These are phyloP conservation scores for Dichotomocladium elegans DNA, from an alignment of 371 early-diverging fungal species.

Conservation along the genomic window DNA sequence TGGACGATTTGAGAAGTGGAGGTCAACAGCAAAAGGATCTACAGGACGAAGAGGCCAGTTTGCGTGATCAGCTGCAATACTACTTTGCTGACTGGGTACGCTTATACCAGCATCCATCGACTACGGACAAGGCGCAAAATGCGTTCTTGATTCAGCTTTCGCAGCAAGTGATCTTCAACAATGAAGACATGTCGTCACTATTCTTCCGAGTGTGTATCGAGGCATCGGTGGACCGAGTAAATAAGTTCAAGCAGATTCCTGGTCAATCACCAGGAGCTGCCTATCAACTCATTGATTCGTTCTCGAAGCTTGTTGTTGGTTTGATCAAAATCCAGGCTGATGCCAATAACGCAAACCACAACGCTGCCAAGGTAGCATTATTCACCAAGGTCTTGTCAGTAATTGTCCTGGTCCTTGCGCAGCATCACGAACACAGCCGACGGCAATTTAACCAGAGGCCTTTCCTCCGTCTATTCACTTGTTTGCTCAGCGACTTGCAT, in stretches of 20 bases:
- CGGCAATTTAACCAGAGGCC: slow-evolving; percentile 89
- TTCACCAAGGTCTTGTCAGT: slow-evolving; percentile 81
- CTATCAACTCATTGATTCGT: slow-evolving; percentile 82
- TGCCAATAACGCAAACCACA: slow-evolving; percentile 37
- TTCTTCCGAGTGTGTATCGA: slow-evolving; percentile 91
- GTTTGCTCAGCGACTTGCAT: slow-evolving; percentile 80
- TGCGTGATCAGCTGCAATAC: slow-evolving; percentile 67
- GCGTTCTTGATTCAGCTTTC: slow-evolving; percentile 69
- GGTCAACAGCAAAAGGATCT: neutral
- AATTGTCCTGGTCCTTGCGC: slow-evolving; percentile 76
- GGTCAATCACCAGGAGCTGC: slow-evolving; percentile 37
- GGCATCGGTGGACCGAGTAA: slow-evolving; percentile 72
- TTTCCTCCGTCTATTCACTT: slow-evolving; percentile 86
- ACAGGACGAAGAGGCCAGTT: slow-evolving; percentile 36
- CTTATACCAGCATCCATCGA: slow-evolving; percentile 77
- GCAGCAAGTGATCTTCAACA: slow-evolving; percentile 74
- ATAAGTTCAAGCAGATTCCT: slow-evolving; percentile 50
- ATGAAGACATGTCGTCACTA: slow-evolving; percentile 70
- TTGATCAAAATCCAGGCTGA: neutral
- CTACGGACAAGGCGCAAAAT: slow-evolving; percentile 68
- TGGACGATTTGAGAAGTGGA: slow-evolving; percentile 20
- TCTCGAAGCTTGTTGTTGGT: slow-evolving; percentile 75
- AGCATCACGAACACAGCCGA: slow-evolving; percentile 78
- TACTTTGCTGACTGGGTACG: slow-evolving; percentile 88
- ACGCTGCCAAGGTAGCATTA: slow-evolving; percentile 43